Conservation (phyloP, 129 eudicot species). For the Chrysanthemum seticuspe region DNA sequence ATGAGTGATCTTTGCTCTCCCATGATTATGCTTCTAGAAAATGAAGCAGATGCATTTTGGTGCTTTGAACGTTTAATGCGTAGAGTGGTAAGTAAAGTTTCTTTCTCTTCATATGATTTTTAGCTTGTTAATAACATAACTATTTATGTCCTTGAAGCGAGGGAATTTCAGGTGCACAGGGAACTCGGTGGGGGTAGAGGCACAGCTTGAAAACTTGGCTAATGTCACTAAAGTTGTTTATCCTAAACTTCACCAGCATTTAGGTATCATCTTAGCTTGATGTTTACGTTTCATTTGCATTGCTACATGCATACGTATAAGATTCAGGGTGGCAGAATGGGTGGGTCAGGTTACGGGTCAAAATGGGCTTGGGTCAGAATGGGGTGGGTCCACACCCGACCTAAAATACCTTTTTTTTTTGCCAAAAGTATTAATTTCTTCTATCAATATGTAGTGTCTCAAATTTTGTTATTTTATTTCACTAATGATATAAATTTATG, state of each 20-base stretch:
- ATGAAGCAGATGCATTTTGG: conserved; percentile 99
- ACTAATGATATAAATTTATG: too few species aligned
- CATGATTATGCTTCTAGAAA: conserved; percentile 83
- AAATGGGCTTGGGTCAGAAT: not conserved
- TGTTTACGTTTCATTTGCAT: not conserved
- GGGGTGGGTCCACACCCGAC: not conserved
- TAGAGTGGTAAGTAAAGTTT: conserved; percentile 53
- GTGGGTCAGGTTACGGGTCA: not conserved
- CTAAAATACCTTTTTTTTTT: not conserved
- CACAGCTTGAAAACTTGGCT: conserved; percentile 63
- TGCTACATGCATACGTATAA: not conserved
- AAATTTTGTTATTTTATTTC: too few species aligned
- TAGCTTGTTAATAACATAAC: not conserved
- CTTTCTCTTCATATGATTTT: not conserved
- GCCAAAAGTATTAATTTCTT: not conserved
- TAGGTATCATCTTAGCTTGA: conserved; percentile 42
- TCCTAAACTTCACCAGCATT: conserved; percentile 83
- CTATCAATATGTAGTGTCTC: not conserved
- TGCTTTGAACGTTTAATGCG: conserved; percentile 98
- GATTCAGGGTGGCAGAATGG: not conserved
- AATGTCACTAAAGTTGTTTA: conserved; percentile 65
- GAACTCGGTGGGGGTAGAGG: conserved; percentile 73
- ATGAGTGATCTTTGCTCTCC: conserved; percentile 99
- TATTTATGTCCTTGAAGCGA: conserved; percentile 47
- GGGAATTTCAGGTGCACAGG: conserved; percentile 83